Percentiles rank a stretch among this genome's conserved stretches.
These are phyloP conservation scores for Pugionium dolabratum DNA, from an alignment of 345 rosid genomes.

Conservation along the genomic window DNA sequence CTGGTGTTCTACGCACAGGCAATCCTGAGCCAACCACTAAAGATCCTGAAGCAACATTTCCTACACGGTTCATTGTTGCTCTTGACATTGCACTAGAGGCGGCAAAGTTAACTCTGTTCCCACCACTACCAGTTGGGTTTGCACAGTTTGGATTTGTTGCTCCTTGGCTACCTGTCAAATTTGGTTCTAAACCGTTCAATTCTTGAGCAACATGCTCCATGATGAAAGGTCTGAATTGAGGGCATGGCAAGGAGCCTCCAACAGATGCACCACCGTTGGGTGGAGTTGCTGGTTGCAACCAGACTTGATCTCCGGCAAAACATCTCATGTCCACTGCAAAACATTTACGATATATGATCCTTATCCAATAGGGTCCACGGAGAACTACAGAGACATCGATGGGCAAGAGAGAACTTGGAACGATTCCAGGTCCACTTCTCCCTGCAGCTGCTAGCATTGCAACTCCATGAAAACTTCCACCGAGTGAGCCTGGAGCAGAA, in stretches of 20 bases:
- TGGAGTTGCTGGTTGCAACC: conserved; percentile 99
- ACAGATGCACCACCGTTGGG: conserved; percentile 84
- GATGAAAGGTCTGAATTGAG: conserved; percentile 97
- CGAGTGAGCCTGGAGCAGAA: conserved; percentile 57
- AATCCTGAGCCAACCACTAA: conserved; percentile 64
- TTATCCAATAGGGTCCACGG: conserved; percentile 98
- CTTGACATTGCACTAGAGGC: conserved; percentile 64
- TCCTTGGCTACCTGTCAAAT: conserved; percentile 67
- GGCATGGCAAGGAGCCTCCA: conserved; percentile 99
- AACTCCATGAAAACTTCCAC: conserved; percentile 64
- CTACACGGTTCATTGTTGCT: conserved; percentile 71
- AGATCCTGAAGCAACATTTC: conserved; percentile 63
- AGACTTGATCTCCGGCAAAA: conserved; percentile 98
- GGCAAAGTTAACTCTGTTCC: conserved; percentile 66
- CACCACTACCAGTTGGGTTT: conserved; percentile 56
- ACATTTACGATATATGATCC: conserved; percentile 88
- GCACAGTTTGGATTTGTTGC: conserved; percentile 48
- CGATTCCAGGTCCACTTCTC: conserved; percentile 96
- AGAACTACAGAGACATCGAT: conserved; percentile 98
- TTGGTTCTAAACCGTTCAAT: conserved; percentile 83
- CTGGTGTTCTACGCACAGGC: conserved; percentile 80
- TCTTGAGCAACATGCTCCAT: conserved; percentile 99
- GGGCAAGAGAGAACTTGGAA: conserved; percentile 94
- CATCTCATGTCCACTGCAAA: conserved; percentile 99
- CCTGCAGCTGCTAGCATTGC: conserved; percentile 83